Conservation (phyloP, 2,329 filamentous ascomycete genomes). For the Venturiaceae sp. region DNA sequence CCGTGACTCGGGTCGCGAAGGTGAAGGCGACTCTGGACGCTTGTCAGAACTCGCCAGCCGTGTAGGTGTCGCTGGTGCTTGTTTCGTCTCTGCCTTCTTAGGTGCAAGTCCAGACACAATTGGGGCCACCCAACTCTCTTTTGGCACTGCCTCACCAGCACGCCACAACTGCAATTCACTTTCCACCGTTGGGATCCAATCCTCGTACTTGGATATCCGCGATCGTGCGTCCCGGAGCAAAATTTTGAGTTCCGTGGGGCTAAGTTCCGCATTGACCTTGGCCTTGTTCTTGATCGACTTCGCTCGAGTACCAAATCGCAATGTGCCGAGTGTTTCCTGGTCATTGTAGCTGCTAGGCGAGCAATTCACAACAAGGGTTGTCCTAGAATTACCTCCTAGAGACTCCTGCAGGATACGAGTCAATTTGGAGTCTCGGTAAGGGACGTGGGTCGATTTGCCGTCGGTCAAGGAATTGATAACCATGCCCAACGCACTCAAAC, state of each 20-base stretch:
- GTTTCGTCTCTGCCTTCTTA: conserved; percentile 37
- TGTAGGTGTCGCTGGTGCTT: conserved; percentile 13
- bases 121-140: conserved; percentile 74
- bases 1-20: conserved; percentile 51
- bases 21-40: conserved; percentile 49
- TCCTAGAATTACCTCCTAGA: conserved; percentile 92
- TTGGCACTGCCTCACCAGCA: conserved; percentile 76
- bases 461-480: conserved; percentile 97
- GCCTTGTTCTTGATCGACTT: conserved; percentile 99
- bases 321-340: conserved; percentile 80
- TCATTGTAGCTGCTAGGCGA: conserved; percentile 99
- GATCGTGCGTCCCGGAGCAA: conserved; percentile 86
- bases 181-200: conserved; percentile 75
- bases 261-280: conserved; percentile 98
- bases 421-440: conserved; percentile 95
- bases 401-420: conserved; percentile 96
- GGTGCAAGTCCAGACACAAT: conserved; percentile 43
- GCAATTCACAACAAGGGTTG: conserved; percentile 97
- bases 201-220: conserved; percentile 81
- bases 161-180: conserved; percentile 82
- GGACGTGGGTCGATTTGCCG: conserved; percentile 91
- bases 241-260: conserved; percentile 86
- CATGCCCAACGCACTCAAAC: conserved; percentile 94
- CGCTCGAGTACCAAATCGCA: conserved; percentile 89
- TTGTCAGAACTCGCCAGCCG: conserved; percentile 8